A percentile compares a stretch with the other conserved stretches of the same genome.
Evolutionary conservation across 305 asterid genomes (phyloP).

Genomic region (Fraxinus latifolia): DNA sequence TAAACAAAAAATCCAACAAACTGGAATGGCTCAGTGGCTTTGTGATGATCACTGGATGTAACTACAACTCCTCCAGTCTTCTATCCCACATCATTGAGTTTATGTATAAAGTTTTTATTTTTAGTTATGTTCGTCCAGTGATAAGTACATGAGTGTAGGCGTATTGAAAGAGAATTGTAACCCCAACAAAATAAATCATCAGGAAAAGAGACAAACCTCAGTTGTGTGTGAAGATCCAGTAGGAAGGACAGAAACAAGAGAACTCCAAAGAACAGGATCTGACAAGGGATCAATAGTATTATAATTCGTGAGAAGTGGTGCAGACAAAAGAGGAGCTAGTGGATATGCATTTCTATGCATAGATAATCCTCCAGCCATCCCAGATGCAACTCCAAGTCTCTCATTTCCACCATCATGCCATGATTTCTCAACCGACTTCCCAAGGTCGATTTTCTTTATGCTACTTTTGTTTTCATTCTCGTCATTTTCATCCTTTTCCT

Average conservation of each 20-base stretch:
- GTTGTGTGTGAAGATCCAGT: slow-evolving; percentile 60
- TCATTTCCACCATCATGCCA: slow-evolving; percentile 51
- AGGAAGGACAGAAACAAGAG: slow-evolving; percentile 69
- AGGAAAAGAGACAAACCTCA: slow-evolving; percentile 54
- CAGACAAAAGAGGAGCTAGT: slow-evolving; percentile 64
- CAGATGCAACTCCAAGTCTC: slow-evolving; percentile 58
- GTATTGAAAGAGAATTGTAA: neutral
- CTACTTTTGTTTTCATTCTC: slow-evolving; percentile 70
- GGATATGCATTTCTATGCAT: slow-evolving; percentile 58
- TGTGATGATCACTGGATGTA: neutral
- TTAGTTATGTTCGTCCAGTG: neutral
- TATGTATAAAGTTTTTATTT: neutral
- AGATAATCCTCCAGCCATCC: slow-evolving; percentile 54
- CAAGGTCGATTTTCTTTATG: slow-evolving; percentile 47
- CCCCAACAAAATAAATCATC: slow-evolving; percentile 3
- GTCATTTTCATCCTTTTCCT: slow-evolving; percentile 63
- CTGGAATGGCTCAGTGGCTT: neutral
- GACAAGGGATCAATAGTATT: slow-evolving; percentile 65
- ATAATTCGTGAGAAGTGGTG: slow-evolving; percentile 81
- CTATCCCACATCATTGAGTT: neutral
- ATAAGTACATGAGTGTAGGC: neutral
- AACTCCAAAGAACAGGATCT: slow-evolving; percentile 81
- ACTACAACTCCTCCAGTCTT: neutral
- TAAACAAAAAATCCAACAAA: neutral
- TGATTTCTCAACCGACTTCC: slow-evolving; percentile 61